These are phyloP conservation scores for Neofusicoccum sp. DNA, from an alignment of 2,329 filamentous ascomycete genomes.

Conservation along the genomic window DNA sequence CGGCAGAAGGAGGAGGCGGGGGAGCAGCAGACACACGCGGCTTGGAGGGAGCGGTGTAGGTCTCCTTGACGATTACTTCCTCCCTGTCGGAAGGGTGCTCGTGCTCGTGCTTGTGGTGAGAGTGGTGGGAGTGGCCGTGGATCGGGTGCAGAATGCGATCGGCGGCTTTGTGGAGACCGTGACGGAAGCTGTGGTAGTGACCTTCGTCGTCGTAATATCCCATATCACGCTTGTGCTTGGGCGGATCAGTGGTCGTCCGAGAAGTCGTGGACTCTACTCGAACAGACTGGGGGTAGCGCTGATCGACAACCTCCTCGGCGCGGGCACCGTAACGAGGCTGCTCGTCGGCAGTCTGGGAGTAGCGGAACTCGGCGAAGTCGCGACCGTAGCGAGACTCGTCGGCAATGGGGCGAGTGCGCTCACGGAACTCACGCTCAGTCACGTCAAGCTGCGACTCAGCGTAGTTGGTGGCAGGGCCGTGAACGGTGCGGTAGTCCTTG, in stretches of 20 bases:
- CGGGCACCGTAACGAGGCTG: constrained; percentile 38
- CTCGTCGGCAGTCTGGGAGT: constrained; percentile 17
- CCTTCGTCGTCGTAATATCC: constrained; percentile 81
- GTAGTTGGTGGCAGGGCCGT: constrained; percentile 50
- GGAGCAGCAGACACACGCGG: constrained; percentile 41
- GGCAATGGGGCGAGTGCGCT: constrained; percentile 60
- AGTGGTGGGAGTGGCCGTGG: constrained; percentile 54
- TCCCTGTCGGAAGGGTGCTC: constrained; percentile 42
- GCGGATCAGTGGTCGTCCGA: constrained; percentile 55
- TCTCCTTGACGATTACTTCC: constrained; percentile 54
- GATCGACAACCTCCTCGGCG: constrained; percentile 41
- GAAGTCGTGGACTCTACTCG: constrained; percentile 51
- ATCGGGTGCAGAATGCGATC: constrained; percentile 67
- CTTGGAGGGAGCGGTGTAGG: constrained; percentile 35
- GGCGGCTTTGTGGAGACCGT: constrained; percentile 67
- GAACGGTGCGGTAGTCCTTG: constrained; percentile 50
- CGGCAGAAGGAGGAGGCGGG: constrained; percentile 29
- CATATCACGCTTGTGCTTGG: constrained; percentile 64
- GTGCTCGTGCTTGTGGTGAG: constrained; percentile 51
- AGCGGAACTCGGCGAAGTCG: constrained; percentile 29
- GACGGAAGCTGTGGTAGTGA: constrained; percentile 74
- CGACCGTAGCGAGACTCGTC: constrained; percentile 34
- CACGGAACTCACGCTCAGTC: constrained; percentile 65
- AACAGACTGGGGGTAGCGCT: constrained; percentile 49
- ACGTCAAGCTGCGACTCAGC: constrained; percentile 61